phyloP scores from a whole-genome alignment of 768 basidiomycete species.

The Phaeotremella fagi region DNA sequence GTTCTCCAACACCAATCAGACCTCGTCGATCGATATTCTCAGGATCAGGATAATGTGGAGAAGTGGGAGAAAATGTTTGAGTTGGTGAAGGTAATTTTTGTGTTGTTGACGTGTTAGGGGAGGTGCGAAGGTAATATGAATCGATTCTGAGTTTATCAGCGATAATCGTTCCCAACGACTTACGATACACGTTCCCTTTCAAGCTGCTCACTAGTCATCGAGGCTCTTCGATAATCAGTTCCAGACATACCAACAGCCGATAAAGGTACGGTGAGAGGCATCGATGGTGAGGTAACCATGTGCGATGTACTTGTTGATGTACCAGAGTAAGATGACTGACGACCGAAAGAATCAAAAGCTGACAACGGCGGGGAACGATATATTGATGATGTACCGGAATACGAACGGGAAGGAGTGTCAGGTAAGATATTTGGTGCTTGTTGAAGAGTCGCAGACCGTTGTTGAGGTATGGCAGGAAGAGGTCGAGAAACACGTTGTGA shows the following conservation, averaged over 20 bases:
- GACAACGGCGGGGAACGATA: constrained; percentile 7
- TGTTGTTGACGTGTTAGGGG: constrained; percentile 6
- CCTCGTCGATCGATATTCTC: constrained; percentile 64
- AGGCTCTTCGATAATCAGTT: not conserved
- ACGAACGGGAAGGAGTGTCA: not conserved
- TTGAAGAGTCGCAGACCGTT: not conserved
- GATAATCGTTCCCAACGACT: not conserved
- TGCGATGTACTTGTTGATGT: not conserved
- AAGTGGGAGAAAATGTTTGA: constrained; percentile 12
- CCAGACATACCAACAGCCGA: constrained; percentile 7
- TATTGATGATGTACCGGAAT: constrained; percentile 7
- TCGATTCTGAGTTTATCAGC: constrained; percentile 16
- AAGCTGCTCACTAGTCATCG: not conserved
- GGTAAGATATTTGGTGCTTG: not conserved
- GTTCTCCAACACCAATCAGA: constrained; percentile 90
- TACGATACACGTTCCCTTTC: constrained; percentile 14
- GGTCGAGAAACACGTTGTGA: constrained; percentile 9
- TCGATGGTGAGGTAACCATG: constrained; percentile 7
- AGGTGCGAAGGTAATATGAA: constrained; percentile 18
- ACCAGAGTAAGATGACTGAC: constrained; percentile 5
- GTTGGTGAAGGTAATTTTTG: constrained; percentile 2
- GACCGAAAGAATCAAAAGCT: constrained; percentile 1
- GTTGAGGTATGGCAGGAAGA: constrained; percentile 5
- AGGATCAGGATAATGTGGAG: constrained; percentile 41
- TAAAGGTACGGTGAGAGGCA: constrained; percentile 10